Conservation (phyloP, 148 eudicot species). For the Silene conica region DNA sequence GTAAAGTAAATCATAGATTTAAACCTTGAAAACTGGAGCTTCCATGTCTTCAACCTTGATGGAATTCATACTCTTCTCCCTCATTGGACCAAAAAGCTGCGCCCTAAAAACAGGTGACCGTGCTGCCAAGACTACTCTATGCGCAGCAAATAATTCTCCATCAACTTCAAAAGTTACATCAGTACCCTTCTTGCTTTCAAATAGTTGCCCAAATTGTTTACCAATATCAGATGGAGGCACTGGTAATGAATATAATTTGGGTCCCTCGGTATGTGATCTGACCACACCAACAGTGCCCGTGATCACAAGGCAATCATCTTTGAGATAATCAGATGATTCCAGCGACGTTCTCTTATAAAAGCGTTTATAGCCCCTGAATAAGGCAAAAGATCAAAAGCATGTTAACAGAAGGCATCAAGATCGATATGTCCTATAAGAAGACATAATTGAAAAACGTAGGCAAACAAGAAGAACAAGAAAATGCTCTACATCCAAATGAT, state of each 20-base stretch:
- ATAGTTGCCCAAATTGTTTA: conserved; percentile 36
- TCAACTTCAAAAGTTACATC: conserved; percentile 55
- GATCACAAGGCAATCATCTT: conserved; percentile 49
- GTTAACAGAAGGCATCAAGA: background rate
- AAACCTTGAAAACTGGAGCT: conserved; percentile 56
- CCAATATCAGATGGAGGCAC: conserved; percentile 49
- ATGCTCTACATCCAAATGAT: background rate
- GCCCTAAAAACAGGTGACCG: conserved; percentile 60
- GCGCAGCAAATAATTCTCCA: conserved; percentile 47
- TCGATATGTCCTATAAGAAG: background rate
- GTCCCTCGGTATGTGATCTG: conserved; percentile 35
- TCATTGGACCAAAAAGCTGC: conserved; percentile 60
- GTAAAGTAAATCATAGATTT: background rate
- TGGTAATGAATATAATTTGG: conserved; percentile 32
- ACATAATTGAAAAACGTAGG: no score
- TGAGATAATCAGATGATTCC: conserved; percentile 49
- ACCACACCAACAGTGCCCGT: conserved; percentile 47
- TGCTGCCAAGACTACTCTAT: conserved; percentile 50
- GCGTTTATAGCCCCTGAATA: conserved; percentile 47
- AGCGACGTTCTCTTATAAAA: conserved; percentile 38
- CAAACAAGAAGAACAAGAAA: background rate
- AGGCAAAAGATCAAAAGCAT: conserved; percentile 2
- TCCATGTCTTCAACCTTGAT: conserved; percentile 52
- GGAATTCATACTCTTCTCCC: conserved; percentile 38
- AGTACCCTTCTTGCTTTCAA: conserved; percentile 34